Base-by-base conservation (phyloP, 2,329 filamentous ascomycete species). In the Colletotrichum cereale region DNA sequence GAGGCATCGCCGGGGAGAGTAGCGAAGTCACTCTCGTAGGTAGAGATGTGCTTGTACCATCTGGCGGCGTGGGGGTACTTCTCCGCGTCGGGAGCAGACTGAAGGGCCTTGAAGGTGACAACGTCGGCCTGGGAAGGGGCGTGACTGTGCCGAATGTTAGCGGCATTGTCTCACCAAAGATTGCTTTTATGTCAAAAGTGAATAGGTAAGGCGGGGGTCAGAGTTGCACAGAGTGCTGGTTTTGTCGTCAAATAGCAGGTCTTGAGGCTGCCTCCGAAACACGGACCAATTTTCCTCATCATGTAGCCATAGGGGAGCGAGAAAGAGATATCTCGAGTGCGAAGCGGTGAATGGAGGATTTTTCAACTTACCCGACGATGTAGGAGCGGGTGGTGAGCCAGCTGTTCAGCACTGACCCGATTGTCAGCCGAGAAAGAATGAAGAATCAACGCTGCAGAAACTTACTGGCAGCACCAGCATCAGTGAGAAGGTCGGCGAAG, bases 21-120 rank as follows among this genome's bases (percentile, higher is more conserved):
- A 79, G 92, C 88, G 88, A 98, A 98, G 85, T 98, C 96, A 77
- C 92, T 89, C 89, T 97, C 92, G 87, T 93, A 97, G 78, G 93
- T 93, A 83, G 93, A 90, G 82, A 98, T 94, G 91, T 99, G 96
- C 91, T 97, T 97, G 91, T 97, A 98, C 96, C 96, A 99, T 85
- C 96, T 93, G 82, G 94, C 94, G 81, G 93, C 95, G 87, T 97
- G 89, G 80, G 96, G 95, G 91, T 93, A 97, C 88, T 97, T 97
- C 84, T 88, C 87, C 79, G 92, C 89, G 77, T 92, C 91, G 78
- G 96, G 96, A 73, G 90, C 85, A 78, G 88, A 85, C 80, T 88
- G 91, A 83, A 98, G 84, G 80, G 93, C 93, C 91, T 98, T 97
- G 93, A 93, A 98, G 86, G 91, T 91, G 84, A 92, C 93, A 80